These are phyloP conservation scores for Vitis hybrid DNA, from an alignment of 177 flowering plant genomes.

Conservation along the genomic window DNA sequence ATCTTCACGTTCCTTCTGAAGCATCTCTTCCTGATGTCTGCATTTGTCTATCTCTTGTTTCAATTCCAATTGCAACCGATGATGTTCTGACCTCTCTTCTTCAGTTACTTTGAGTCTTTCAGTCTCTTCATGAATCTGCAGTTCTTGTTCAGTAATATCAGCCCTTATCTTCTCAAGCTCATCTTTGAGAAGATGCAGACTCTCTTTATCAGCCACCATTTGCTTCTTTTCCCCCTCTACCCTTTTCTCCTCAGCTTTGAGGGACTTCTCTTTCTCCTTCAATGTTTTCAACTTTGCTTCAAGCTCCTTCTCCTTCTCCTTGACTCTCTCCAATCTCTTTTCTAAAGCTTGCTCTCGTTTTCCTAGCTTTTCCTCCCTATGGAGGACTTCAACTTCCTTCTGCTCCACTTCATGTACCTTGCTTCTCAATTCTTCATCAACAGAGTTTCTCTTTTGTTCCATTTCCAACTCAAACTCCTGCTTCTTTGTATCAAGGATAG, in stretches of 20 bases:
- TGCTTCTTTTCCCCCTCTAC: conserved; percentile 51
- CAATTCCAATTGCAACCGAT: conserved; percentile 47
- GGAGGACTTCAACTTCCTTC: conserved; percentile 55
- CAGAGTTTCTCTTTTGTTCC: conserved; percentile 48
- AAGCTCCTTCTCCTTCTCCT: conserved; percentile 69
- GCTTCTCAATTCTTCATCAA: conserved; percentile 56
- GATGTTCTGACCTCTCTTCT: conserved; percentile 57
- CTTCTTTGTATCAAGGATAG: conserved; percentile 36
- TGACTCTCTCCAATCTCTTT: conserved; percentile 63
- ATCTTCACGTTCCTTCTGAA: conserved; percentile 62
- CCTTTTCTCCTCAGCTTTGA: conserved; percentile 53
- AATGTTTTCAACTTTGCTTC: conserved; percentile 46
- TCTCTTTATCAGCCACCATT: conserved; percentile 45
- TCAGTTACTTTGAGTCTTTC: conserved; percentile 49
- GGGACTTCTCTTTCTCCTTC: conserved; percentile 64
- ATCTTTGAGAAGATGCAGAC: conserved; percentile 36
- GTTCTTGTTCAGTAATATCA: conserved; percentile 45
- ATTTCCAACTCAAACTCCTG: conserved; percentile 65
- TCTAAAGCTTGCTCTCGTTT: conserved; percentile 66
- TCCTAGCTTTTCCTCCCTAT: conserved; percentile 58
- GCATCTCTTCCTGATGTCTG: conserved; percentile 47
- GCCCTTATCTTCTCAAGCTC: conserved; percentile 54
- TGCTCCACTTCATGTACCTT: conserved; percentile 38
- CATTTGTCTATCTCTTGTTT: conserved; percentile 62
- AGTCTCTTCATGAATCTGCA: conserved; percentile 46